These are phyloP conservation scores for Penicillium pulvis DNA, from an alignment of 495 filamentous ascomycete species.

Conservation along the genomic window DNA sequence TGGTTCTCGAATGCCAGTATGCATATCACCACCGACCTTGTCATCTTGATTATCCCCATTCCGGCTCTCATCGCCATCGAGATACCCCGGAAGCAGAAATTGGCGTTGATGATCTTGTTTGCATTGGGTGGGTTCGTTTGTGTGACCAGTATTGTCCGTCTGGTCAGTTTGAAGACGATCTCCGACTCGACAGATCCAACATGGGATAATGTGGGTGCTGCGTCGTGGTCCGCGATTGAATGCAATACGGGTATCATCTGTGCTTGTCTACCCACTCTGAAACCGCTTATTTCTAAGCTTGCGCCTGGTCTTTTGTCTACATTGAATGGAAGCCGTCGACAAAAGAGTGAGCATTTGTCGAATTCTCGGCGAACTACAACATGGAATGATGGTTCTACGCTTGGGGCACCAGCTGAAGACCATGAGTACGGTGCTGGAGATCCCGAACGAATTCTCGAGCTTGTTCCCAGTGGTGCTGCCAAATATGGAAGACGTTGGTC, in stretches of 20 bases:
- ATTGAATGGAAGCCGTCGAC: conserved; percentile 23
- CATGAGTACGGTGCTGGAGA: conserved; percentile 35
- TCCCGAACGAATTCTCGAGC: conserved; percentile 27
- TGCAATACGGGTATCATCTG: conserved; percentile 87
- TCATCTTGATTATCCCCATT: conserved; percentile 55
- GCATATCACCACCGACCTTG: conserved; percentile 55
- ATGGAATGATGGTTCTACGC: conserved; percentile 38
- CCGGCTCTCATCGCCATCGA: conserved; percentile 48
- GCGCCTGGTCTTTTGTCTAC: conserved; percentile 37
- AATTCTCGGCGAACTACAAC: conserved; percentile 24
- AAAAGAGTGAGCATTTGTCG: conserved; percentile 19
- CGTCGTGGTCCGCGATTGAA: conserved; percentile 85
- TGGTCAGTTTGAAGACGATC: conserved; percentile 40
- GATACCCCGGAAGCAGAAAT: conserved; percentile 48
- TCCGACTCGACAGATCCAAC: conserved; percentile 45
- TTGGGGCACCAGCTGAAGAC: conserved; percentile 36
- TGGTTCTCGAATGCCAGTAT: conserved; percentile 55
- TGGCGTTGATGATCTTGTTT: conserved; percentile 51
- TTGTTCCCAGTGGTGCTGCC: conserved; percentile 22
- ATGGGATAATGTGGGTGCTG: conserved; percentile 58
- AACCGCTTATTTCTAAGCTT: conserved; percentile 65
- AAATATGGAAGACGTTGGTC: conserved; percentile 9
- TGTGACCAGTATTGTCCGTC: conserved; percentile 46
- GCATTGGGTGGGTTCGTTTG: conserved; percentile 53
- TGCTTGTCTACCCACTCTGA: conserved; percentile 83